Conservation (phyloP, 2,329 filamentous ascomycete species). For the Trichoderma semiorbis region DNA sequence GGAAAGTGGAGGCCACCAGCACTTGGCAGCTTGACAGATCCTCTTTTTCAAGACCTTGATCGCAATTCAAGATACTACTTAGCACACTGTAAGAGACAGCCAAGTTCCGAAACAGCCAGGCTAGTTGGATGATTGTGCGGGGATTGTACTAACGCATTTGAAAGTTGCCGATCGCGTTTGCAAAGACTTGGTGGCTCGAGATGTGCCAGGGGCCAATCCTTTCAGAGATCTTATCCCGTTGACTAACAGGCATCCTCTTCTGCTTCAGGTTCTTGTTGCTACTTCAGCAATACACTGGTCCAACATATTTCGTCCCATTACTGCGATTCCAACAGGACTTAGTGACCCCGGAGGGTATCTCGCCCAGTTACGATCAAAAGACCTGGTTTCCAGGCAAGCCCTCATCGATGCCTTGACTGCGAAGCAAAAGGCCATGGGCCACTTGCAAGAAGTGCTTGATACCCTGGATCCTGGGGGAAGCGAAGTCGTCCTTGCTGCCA, state of each 20-base stretch:
- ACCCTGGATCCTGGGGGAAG: slow-evolving; percentile 39
- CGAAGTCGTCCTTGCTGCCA: slow-evolving; percentile 46
- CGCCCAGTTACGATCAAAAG: slow-evolving; percentile 35
- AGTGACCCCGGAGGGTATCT: slow-evolving; percentile 37
- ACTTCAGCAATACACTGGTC: slow-evolving; percentile 49
- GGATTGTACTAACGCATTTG: slow-evolving; percentile 11
- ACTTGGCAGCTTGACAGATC: slow-evolving; percentile 45
- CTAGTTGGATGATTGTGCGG: not conserved
- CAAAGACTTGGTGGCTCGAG: slow-evolving; percentile 51
- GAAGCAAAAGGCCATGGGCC: slow-evolving; percentile 45
- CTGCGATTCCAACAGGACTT: slow-evolving; percentile 31
- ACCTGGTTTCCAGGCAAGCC: slow-evolving; percentile 37
- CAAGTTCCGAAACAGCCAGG: not conserved
- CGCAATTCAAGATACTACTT: slow-evolving; percentile 45
- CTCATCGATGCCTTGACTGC: slow-evolving; percentile 46
- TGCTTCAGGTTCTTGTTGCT: slow-evolving; percentile 47
- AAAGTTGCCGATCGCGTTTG: slow-evolving; percentile 49
- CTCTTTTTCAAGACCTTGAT: slow-evolving; percentile 53
- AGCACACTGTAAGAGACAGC: slow-evolving; percentile 45
- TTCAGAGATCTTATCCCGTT: slow-evolving; percentile 48
- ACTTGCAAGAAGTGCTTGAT: slow-evolving; percentile 40
- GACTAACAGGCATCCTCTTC: slow-evolving; percentile 43
- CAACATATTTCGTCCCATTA: slow-evolving; percentile 39
- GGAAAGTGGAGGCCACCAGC: slow-evolving; percentile 11
- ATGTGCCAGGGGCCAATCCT: slow-evolving; percentile 44